These are phyloP conservation scores for Amphichorda felina DNA, from an alignment of 2,329 filamentous ascomycete species.

Conservation along the genomic window DNA sequence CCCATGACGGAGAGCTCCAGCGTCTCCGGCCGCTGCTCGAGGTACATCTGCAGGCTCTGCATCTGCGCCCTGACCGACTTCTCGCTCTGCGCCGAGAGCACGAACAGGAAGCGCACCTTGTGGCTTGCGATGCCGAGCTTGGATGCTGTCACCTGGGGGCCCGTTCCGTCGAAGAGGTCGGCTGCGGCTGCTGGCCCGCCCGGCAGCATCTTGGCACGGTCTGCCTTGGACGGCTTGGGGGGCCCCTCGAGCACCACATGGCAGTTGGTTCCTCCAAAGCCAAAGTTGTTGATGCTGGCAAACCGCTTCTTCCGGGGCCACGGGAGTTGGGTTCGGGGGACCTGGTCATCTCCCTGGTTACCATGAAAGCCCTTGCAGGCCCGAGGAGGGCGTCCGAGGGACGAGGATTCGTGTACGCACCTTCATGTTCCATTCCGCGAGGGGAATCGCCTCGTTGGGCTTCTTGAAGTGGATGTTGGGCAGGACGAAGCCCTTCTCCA, in stretches of 20 bases:
- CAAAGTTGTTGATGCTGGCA: conserved; percentile 36
- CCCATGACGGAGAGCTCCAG: conserved; percentile 29
- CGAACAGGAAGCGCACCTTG: conserved; percentile 19
- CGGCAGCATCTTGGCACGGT: neutral
- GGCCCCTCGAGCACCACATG: conserved; percentile 21
- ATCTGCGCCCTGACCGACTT: conserved; percentile 16
- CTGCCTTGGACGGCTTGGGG: neutral
- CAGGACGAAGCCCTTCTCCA: conserved; percentile 35
- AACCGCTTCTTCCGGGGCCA: conserved; percentile 37
- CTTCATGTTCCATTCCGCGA: conserved; percentile 36
- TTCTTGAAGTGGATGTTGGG: conserved; percentile 38
- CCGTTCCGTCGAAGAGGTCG: conserved; percentile 1
- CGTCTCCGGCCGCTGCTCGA: conserved; percentile 28
- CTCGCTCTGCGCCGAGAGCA: conserved; percentile 26
- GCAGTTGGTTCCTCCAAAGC: conserved; percentile 30
- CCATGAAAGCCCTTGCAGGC: neutral
- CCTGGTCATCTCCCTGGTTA: neutral
- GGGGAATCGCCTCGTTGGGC: conserved; percentile 35
- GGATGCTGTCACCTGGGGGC: conserved; percentile 20
- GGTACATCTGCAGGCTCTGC: conserved; percentile 21
- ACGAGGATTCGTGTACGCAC: conserved; percentile 10
- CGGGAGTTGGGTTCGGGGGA: conserved; percentile 25
- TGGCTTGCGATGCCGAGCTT: conserved; percentile 12
- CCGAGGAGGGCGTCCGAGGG: neutral
- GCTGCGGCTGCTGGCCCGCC: neutral